Base-by-base conservation (phyloP, 1,284 basidiomycete species). In the Trametes pubescens region DNA sequence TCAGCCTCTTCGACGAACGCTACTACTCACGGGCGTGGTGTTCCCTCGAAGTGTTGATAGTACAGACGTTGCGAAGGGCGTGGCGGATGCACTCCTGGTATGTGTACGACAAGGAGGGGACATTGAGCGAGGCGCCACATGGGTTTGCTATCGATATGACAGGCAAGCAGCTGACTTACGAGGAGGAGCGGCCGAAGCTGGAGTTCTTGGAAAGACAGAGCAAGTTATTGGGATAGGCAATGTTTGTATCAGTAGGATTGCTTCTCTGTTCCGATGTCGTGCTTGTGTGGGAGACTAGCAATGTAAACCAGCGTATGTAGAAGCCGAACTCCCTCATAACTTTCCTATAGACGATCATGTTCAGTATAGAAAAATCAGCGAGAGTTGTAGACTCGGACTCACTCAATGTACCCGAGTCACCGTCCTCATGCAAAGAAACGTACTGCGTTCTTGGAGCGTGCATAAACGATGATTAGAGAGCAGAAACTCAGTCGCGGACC, bases 21-120 rank as follows among this genome's bases (percentile, higher is more conserved):
- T 57, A 57, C 56, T 57, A 57, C 56, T 48, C 56, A 18, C 56
- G 56, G 7, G 46, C 56, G 35, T 57, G 46, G 56, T 57, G 56
- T 24, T 35, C 46, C 6, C 22, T 57, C 43, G 56, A 49, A 35
- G 56, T 49, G 55, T n/a, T 48, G 21, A 57, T 49, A 11, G 46
- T 38, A 24, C 46, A 49, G 22, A 38, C 22, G 16, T 14, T 57
- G 46, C 56, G 56, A 6, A 18, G 22, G 22, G 34, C 56, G 46
- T 57, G 56, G 56, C 46, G 46, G 1, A 32, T 49, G 22, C 56
- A 57, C 9, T 9, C 22, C 5, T 57, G 56, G 56, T 57, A 49
- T 16, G 46, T 34, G 34, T 57, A 21, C 34, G 56, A 48, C 35
- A 21, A 29, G 22, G 9, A 48, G 9, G 56, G 56, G 4, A n/a